Evolutionary conservation across 768 basidiomycete genomes (phyloP).

Genomic region (Paxillus ammoniavirescens): DNA sequence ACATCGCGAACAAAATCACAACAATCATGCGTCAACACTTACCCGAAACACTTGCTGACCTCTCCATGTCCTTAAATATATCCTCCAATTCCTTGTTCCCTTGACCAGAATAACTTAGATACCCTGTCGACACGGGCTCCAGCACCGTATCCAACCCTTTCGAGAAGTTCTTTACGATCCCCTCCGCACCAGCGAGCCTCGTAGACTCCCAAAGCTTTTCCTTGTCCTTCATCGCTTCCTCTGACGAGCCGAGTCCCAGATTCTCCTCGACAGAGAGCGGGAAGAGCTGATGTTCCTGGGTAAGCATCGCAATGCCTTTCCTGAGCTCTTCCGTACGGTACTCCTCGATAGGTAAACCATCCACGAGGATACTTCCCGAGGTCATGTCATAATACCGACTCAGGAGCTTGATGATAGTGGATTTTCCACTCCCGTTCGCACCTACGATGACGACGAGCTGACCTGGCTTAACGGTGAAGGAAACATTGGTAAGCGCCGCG

Average conservation of each 20-base stretch:
- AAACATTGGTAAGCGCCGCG: conserved; percentile 24
- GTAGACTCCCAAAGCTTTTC: conserved; percentile 19
- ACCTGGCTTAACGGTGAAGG: conserved; percentile 31
- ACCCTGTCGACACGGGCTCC: conserved; percentile 28
- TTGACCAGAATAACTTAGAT: conserved; percentile 25
- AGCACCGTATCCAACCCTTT: conserved; percentile 40
- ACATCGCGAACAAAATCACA: background rate
- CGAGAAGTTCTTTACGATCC: conserved; percentile 37
- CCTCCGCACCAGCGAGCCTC: conserved; percentile 38
- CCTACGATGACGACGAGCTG: conserved; percentile 37
- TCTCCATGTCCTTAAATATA: conserved; percentile 19
- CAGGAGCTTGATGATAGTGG: conserved; percentile 41
- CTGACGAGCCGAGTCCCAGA: conserved; percentile 33
- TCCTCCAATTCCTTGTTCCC: conserved; percentile 12
- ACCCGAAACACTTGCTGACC: conserved; percentile 25
- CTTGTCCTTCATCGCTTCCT: conserved; percentile 12
- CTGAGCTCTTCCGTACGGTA: conserved; percentile 36
- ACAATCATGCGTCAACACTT: background rate
- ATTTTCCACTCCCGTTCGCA: conserved; percentile 33
- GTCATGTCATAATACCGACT: conserved; percentile 32
- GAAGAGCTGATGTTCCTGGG: conserved; percentile 39
- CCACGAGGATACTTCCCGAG: conserved; percentile 38
- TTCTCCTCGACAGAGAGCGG: conserved; percentile 41
- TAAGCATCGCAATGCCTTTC: conserved; percentile 39
- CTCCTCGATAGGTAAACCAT: conserved; percentile 34